Conservation (phyloP, 1,284 basidiomycete genomes). For the Amylostereum areolatum region DNA sequence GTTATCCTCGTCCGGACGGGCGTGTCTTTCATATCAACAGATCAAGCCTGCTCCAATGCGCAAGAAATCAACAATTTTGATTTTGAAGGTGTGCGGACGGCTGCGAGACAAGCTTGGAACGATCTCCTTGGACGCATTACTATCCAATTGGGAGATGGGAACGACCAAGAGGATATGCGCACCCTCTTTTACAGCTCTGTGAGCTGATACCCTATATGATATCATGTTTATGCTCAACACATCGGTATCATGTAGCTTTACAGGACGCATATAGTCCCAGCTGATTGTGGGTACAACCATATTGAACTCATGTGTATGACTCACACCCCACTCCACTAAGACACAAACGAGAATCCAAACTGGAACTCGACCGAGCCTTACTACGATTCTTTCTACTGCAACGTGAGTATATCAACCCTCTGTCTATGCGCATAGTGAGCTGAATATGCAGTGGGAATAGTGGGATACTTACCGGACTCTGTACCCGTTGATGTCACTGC, state of each 20-base stretch:
- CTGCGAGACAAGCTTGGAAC: conserved; percentile 46
- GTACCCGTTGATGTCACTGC: conserved; percentile 54
- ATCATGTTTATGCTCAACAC: neutral
- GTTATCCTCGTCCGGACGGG: conserved; percentile 49
- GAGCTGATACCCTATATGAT: conserved; percentile 10
- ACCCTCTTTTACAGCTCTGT: conserved; percentile 57
- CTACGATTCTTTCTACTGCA: conserved; percentile 66
- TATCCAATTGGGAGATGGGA: conserved; percentile 41
- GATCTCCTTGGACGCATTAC: conserved; percentile 49
- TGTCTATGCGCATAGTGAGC: neutral
- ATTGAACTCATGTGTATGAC: neutral
- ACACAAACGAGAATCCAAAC: conserved; percentile 64
- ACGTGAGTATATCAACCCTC: conserved; percentile 31
- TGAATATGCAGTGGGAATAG: conserved; percentile 20
- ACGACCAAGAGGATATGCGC: conserved; percentile 38
- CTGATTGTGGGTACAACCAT: conserved; percentile 41
- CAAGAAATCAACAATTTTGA: conserved; percentile 40
- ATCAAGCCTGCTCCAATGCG: conserved; percentile 55
- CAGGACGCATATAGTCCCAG: conserved; percentile 60
- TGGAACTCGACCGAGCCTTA: conserved; percentile 64
- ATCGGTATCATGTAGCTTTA: conserved; percentile 38
- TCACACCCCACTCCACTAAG: conserved; percentile 22
- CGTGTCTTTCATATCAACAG: conserved; percentile 53
- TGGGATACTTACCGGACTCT: conserved; percentile 64
- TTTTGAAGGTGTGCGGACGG: conserved; percentile 40